These are phyloP conservation scores for Cephaloascus albidus DNA, from an alignment of 805 yeast genomes.

Conservation along the genomic window DNA sequence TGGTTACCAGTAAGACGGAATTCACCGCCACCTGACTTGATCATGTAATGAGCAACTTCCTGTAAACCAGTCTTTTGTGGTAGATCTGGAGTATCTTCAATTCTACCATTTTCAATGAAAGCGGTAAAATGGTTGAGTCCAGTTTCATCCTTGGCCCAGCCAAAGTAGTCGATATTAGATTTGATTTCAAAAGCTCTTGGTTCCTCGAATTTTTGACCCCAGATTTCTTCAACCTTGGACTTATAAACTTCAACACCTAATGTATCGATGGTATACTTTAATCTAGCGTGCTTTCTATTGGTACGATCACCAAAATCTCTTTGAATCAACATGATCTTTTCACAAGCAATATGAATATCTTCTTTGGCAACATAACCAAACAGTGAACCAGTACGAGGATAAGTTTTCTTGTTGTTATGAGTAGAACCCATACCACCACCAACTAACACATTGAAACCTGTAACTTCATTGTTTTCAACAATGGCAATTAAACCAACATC, in stretches of 20 bases:
- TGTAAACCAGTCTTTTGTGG: conserved; percentile 85
- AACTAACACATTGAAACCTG: conserved; percentile 81
- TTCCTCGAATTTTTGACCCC: conserved; percentile 68
- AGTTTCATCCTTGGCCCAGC: conserved; percentile 84
- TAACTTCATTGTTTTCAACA: conserved; percentile 51
- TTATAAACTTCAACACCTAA: conserved; percentile 83
- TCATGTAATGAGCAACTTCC: conserved; percentile 65
- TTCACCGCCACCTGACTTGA: conserved; percentile 57
- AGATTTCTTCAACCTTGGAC: conserved; percentile 69
- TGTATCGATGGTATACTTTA: conserved; percentile 93
- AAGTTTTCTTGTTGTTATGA: conserved; percentile 92
- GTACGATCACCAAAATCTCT: conserved; percentile 92
- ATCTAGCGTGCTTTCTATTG: conserved; percentile 95
- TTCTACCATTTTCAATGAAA: conserved; percentile 93
- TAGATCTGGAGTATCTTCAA: conserved; percentile 82
- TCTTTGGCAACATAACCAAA: conserved; percentile 69
- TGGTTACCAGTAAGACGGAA: conserved; percentile 96
- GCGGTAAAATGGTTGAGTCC: conserved; percentile 87
- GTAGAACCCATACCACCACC: conserved; percentile 99
- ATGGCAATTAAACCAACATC: conserved; percentile 91
- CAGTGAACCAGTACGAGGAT: conserved; percentile 88
- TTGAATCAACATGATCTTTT: conserved; percentile 88
- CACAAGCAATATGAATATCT: conserved; percentile 70
- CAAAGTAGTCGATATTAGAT: conserved; percentile 84
- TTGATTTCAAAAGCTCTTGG: conserved; percentile 69